phyloP scores from a whole-genome alignment of 2,329 filamentous ascomycete species.

The Stemphylium beticola region DNA sequence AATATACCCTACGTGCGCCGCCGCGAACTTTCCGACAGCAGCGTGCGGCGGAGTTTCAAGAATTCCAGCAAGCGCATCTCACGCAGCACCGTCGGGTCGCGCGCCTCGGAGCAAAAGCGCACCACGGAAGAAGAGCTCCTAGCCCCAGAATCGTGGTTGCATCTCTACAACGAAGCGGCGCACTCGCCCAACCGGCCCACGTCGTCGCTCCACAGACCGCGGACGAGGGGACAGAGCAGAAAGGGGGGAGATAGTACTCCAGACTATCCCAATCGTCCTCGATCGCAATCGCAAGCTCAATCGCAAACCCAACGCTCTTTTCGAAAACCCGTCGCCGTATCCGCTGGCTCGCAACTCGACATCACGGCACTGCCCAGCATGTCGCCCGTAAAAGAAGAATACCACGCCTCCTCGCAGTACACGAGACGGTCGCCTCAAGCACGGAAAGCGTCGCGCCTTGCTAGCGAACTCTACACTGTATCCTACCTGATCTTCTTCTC shows the following conservation, averaged over 20 bases:
- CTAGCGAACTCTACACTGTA: conserved; percentile 64
- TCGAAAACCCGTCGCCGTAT: too few species aligned
- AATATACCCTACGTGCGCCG: conserved; percentile 19
- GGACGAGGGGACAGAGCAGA: conserved; percentile 9
- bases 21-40: not conserved
- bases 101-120: not conserved
- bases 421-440: conserved; percentile 18
- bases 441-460: conserved; percentile 32
- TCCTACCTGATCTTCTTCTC: conserved; percentile 88
- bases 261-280: not conserved
- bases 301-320: too few species aligned
- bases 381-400: conserved; percentile 6
- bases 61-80: conserved; percentile 3
- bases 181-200: conserved; percentile 6
- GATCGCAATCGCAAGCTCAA: conserved; percentile 10
- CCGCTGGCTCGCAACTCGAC: conserved; percentile 20
- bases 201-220: conserved; percentile 4
- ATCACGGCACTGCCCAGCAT: conserved; percentile 41
- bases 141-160: conserved; percentile 12
- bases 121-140: conserved; percentile 8
- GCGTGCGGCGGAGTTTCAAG: conserved; percentile 4
- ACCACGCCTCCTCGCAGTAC: conserved; percentile 17
- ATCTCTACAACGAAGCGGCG: conserved; percentile 14
- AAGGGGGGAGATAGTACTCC: not conserved
- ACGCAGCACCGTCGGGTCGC: conserved; percentile 9